Percentiles rank a stretch among this genome's conserved stretches.
Evolutionary conservation across 805 yeast genomes (phyloP).

Genomic region (Metschnikowia santaceciliae): DNA sequence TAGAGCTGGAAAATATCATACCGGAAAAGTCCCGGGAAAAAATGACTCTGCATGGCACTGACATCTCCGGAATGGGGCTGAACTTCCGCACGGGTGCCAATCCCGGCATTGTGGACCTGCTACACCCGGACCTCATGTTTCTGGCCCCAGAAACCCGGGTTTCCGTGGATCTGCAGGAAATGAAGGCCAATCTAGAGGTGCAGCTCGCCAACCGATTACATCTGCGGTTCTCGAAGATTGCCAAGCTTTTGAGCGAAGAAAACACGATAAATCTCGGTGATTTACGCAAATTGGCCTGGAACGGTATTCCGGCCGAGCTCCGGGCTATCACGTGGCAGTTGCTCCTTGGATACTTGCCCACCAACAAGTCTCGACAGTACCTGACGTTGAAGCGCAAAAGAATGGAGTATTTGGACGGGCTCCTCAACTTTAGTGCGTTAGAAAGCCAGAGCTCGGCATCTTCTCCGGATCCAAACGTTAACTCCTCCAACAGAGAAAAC

Average conservation of each 20-base stretch:
- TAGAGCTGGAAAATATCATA: slow-evolving; percentile 35
- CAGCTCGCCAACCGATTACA: slow-evolving; percentile 57
- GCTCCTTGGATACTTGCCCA: slow-evolving; percentile 83
- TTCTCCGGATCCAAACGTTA: slow-evolving; percentile 5
- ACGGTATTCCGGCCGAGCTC: slow-evolving; percentile 81
- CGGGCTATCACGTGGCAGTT: slow-evolving; percentile 89
- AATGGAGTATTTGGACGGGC: slow-evolving; percentile 77
- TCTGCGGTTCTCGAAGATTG: slow-evolving; percentile 64
- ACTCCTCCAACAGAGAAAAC: slow-evolving; percentile 26
- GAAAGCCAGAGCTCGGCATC: slow-evolving; percentile 14
- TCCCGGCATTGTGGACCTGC: slow-evolving; percentile 29
- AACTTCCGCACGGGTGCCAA: slow-evolving; percentile 17
- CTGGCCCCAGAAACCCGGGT: slow-evolving; percentile 16
- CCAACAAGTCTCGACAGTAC: slow-evolving; percentile 72
- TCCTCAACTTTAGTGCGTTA: slow-evolving; percentile 54
- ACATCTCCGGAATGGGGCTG: slow-evolving; percentile 1
- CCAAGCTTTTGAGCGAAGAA: slow-evolving; percentile 49
- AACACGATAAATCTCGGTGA: slow-evolving; percentile 61
- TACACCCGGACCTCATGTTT: slow-evolving; percentile 35
- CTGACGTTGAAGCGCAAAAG: slow-evolving; percentile 73
- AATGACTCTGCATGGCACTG: not conserved
- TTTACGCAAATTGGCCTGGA: slow-evolving; percentile 82
- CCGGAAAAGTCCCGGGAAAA: slow-evolving; percentile 1
- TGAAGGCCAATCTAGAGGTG: slow-evolving; percentile 42
- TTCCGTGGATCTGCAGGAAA: slow-evolving; percentile 36